Evolutionary conservation across 805 yeast species (phyloP).

Genomic region (Lipomyces japonicus): DNA sequence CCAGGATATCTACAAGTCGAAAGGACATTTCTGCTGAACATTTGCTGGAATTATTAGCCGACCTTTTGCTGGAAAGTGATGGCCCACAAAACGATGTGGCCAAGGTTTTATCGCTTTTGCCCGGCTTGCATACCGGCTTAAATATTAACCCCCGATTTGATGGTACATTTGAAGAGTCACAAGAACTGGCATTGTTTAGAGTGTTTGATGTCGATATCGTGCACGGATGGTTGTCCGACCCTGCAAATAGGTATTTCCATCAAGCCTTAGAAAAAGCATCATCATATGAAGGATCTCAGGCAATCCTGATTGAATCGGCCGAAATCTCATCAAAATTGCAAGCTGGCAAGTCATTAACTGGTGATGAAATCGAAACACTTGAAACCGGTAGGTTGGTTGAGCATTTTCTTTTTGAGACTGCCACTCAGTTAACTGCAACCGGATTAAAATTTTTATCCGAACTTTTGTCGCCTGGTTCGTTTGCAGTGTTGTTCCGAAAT

Average conservation of each 20-base stretch:
- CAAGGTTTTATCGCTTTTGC: slow-evolving; percentile 53
- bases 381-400: slow-evolving; percentile 34
- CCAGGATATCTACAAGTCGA: slow-evolving; percentile 11
- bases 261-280: slow-evolving; percentile 40
- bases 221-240: slow-evolving; percentile 71
- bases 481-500: slow-evolving; percentile 77
- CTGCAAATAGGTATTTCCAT: slow-evolving; percentile 36
- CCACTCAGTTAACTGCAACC: slow-evolving; percentile 68
- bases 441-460: slow-evolving; percentile 55
- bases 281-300: slow-evolving; percentile 60
- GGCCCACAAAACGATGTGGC: slow-evolving; percentile 33
- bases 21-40: slow-evolving; percentile 40
- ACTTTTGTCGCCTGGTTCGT: slow-evolving; percentile 49
- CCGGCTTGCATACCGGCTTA: slow-evolving; percentile 65
- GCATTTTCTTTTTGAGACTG: slow-evolving; percentile 55
- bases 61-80: slow-evolving; percentile 40
- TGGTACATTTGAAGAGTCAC: slow-evolving; percentile 54
- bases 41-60: slow-evolving; percentile 51
- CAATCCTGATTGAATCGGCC: slow-evolving; percentile 48
- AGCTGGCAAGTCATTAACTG: slow-evolving; percentile 6
- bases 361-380: slow-evolving; percentile 14
- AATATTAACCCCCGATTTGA: slow-evolving; percentile 67
- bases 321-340: slow-evolving; percentile 33
- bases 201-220: slow-evolving; percentile 57
- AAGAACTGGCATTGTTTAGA: slow-evolving; percentile 55